Conservation (phyloP, 345 rosid species). For the Gossypioides kirkii region DNA sequence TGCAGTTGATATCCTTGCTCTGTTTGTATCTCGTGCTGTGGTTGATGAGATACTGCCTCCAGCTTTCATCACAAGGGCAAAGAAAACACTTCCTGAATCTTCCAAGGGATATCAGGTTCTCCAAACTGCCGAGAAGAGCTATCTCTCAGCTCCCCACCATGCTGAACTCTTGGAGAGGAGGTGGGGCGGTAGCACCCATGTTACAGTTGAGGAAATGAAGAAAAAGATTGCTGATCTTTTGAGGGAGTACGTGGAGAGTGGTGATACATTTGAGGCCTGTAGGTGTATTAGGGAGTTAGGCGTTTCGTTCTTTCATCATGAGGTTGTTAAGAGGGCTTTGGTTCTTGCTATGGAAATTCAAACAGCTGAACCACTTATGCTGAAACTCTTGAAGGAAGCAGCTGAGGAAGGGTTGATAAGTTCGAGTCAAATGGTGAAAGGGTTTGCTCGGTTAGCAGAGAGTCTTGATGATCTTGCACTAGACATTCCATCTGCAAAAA, state of each 20-base stretch:
- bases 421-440: slow-evolving; percentile 92
- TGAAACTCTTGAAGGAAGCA: slow-evolving; percentile 80
- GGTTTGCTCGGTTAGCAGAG: slow-evolving; percentile 77
- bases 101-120: slow-evolving; percentile 81
- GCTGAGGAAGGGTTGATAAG: slow-evolving; percentile 93
- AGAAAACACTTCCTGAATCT: slow-evolving; percentile 66
- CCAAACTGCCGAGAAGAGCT: slow-evolving; percentile 83
- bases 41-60: slow-evolving; percentile 98
- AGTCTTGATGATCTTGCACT: slow-evolving; percentile 95
- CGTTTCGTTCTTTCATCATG: slow-evolving; percentile 91
- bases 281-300: slow-evolving; percentile 90
- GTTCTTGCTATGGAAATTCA: slow-evolving; percentile 80
- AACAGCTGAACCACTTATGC: slow-evolving; percentile 54
- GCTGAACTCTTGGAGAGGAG: slow-evolving; percentile 95
- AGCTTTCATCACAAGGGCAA: slow-evolving; percentile 71
- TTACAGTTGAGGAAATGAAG: slow-evolving; percentile 92
- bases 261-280: slow-evolving; percentile 93
- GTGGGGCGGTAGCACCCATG: slow-evolving; percentile 97
- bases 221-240: slow-evolving; percentile 73
- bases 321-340: slow-evolving; percentile 96
- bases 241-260: slow-evolving; percentile 80
- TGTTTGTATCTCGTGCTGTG: slow-evolving; percentile 87
- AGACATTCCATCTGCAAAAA: slow-evolving; percentile 82
- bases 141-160: slow-evolving; percentile 99
- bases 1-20: slow-evolving; percentile 90